Evolutionary conservation across 148 eudicot genomes (phyloP).

Genomic region (Vaccinium vitisidaea): DNA sequence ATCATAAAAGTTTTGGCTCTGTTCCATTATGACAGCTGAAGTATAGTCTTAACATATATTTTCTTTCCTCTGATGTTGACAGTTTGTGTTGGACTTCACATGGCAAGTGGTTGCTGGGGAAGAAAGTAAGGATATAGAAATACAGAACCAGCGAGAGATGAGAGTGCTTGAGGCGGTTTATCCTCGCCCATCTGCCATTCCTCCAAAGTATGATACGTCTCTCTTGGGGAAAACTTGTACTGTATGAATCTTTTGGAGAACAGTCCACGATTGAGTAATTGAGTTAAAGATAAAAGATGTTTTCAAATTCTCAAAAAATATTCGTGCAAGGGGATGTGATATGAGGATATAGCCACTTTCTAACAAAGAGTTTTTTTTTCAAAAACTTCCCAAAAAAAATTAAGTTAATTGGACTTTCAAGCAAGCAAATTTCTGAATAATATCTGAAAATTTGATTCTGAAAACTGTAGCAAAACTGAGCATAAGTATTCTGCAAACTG

Average conservation of each 20-base stretch:
- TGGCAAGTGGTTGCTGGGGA: constrained; percentile 85
- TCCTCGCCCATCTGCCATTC: constrained; percentile 78
- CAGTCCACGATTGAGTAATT: neutral
- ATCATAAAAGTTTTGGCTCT: neutral
- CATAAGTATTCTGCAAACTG: neutral
- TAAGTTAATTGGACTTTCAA: neutral
- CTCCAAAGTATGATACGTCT: constrained; percentile 52
- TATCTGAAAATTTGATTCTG: neutral
- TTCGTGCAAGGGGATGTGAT: neutral
- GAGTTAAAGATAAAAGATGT: neutral
- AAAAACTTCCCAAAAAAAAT: neutral
- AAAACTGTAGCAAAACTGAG: neutral
- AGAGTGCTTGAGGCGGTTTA: constrained; percentile 78
- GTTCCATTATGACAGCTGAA: neutral
- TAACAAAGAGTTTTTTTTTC: neutral
- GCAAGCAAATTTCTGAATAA: no score
- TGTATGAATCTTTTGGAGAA: neutral
- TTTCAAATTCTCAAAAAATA: neutral
- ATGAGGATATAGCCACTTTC: neutral
- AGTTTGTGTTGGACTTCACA: constrained; percentile 52
- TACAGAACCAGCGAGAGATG: constrained; percentile 59
- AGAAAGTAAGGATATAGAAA: constrained; percentile 62
- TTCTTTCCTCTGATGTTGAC: constrained; percentile 24
- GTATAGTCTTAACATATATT: neutral
- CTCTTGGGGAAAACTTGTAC: neutral